Base-by-base conservation (phyloP, 2,329 filamentous ascomycete species). In the Cladophialophora exuberans region DNA sequence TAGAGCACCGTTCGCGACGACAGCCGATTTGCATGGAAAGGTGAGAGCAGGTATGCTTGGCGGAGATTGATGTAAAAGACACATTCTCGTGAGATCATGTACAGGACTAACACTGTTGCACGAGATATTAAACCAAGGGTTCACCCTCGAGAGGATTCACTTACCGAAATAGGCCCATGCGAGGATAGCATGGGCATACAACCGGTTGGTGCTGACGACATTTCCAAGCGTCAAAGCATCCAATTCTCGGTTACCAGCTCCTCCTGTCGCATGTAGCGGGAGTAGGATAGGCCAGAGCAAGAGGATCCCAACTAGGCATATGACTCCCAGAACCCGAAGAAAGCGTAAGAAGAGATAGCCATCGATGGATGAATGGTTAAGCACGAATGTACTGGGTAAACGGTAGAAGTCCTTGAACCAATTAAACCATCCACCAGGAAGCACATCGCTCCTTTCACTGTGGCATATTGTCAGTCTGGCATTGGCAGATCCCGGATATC, bases 341-440 rank as follows among this genome's bases (percentile, higher is more conserved):
- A 93, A 96, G 15, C 93, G 89, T 18, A 97, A 79, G 70, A 95
- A 96, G 39, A 97, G 85, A 72, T 91, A 97, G 15, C 88, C 88
- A 70, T 97, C 93, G 47, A 97, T 82, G 1, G 90, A 94, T 62
- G 91, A 89, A 73, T 95, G 89, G 65, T 95, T 89, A 6, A 97
- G 83, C 11, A 91, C 83, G 67, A 89, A 89, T 15, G 84, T 83
- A 15, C 70, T 65, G 20, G 69, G 67, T 5, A 66, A 65, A 5
- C 65, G 62, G 54, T 64, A 69, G 44, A 70, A 71, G 7, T 63
- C 61, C 30, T 57, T 64, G 15, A 71, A 52, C 70, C 70, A 72
- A 52, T 69, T 68, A 52, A 72, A 66, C 66, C 66, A 70, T 53
- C 68, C 69, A 20, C 51, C 53, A 1, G 70, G 69, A 10, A 71